phyloP scores from a whole-genome alignment of 2,329 filamentous ascomycete genomes.

The Venturia carpophila region DNA sequence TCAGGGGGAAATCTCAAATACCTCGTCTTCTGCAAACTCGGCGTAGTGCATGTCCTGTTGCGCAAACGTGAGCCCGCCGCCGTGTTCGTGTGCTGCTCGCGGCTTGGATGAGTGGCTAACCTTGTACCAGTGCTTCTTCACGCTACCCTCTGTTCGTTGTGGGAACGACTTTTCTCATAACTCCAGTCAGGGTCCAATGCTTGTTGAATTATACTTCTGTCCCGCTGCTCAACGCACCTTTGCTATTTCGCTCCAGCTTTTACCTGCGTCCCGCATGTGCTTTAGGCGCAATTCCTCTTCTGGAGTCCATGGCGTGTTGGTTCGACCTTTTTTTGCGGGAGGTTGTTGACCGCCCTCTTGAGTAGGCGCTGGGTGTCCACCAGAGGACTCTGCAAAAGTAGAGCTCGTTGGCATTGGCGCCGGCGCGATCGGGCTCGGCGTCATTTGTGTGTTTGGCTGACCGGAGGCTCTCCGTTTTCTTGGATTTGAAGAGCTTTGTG shows the following conservation, averaged over 20 bases:
- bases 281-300: constrained; percentile 89
- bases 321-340: constrained; percentile 78
- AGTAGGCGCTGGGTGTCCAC: constrained; percentile 10
- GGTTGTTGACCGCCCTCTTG: constrained; percentile 22
- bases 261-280: constrained; percentile 85
- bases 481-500: constrained; percentile 23
- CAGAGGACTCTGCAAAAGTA: constrained; percentile 17
- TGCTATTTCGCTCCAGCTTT: constrained; percentile 96
- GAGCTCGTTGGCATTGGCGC: constrained; percentile 22
- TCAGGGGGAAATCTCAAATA: constrained; percentile 30
- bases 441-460: constrained; percentile 14
- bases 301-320: constrained; percentile 98
- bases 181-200: background rate
- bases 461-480: constrained; percentile 33
- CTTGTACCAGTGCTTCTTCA: constrained; percentile 99
- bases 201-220: background rate
- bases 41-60: constrained; percentile 95
- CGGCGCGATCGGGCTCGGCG: constrained; percentile 20
- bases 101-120: constrained; percentile 36
- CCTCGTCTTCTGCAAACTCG: constrained; percentile 95
- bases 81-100: background rate
- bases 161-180: constrained; percentile 65
- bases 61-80: background rate
- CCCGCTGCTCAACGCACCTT: constrained; percentile 54
- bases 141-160: constrained; percentile 86